Evolutionary conservation across 2,329 filamentous ascomycete species (phyloP).

Genomic region (Ceratocystiopsis brevicomis): DNA sequence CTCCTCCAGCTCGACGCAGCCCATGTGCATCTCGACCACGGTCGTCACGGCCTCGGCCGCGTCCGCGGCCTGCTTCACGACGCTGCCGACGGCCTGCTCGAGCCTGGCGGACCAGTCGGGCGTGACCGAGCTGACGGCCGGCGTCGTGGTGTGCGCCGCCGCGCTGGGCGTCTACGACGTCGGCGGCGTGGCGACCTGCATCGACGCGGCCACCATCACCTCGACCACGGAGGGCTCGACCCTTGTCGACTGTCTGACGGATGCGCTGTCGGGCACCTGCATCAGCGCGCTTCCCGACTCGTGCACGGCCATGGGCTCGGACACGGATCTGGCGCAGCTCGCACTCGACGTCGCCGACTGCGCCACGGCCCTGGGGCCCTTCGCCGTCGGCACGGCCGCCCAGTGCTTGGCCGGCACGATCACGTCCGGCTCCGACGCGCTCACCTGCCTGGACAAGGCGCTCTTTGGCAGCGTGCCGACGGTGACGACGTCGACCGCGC

Average conservation of each 20-base stretch:
- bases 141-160: not conserved
- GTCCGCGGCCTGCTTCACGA: slow-evolving; percentile 1
- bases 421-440: slow-evolving; percentile 2
- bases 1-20: too few species aligned
- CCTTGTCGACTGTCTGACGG: not conserved
- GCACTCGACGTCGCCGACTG: slow-evolving; percentile 1
- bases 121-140: too few species aligned
- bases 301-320: slow-evolving; percentile 1
- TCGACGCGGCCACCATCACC: not conserved
- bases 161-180: not conserved
- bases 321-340: not conserved
- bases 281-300: slow-evolving; percentile 1
- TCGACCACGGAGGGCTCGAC: not conserved
- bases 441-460: slow-evolving; percentile 3
- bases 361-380: slow-evolving; percentile 5
- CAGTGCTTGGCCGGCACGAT: slow-evolving; percentile 4
- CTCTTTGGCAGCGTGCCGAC: not conserved
- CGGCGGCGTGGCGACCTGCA: not conserved
- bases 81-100: slow-evolving; percentile 4
- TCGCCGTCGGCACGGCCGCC: slow-evolving; percentile 2
- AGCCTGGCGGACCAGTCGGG: not conserved
- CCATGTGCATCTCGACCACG: too few species aligned
- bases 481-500: not conserved
- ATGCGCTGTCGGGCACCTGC: not conserved
- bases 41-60: not conserved